Conservation (phyloP, 2,329 filamentous ascomycete genomes). For the Cladophialophora exuberans region DNA sequence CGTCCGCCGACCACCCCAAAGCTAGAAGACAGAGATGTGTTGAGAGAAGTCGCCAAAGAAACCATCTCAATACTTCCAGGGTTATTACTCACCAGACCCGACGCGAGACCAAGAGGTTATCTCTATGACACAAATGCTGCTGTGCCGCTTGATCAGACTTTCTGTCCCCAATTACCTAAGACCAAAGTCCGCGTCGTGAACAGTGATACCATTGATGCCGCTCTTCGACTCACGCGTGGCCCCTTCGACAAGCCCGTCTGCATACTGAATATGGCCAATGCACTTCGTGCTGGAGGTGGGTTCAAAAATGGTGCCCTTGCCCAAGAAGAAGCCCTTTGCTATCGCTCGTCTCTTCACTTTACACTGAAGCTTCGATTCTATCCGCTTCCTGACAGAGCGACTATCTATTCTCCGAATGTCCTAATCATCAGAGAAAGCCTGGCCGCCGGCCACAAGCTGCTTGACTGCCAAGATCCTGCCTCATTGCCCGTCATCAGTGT, state of each 20-base stretch:
- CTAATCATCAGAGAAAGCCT: constrained; percentile 60
- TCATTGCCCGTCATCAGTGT: constrained; percentile 59
- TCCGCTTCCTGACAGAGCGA: constrained; percentile 54
- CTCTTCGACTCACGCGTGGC: constrained; percentile 45
- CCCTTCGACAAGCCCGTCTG: constrained; percentile 49
- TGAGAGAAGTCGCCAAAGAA: constrained; percentile 52
- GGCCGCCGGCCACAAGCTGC: constrained; percentile 51
- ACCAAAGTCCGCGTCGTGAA: constrained; percentile 56
- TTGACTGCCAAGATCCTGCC: constrained; percentile 42
- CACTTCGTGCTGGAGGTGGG: constrained; percentile 62
- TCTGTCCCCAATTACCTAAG: constrained; percentile 47
- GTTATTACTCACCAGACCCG: constrained; percentile 51
- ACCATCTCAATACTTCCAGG: constrained; percentile 53
- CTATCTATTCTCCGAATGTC: constrained; percentile 64
- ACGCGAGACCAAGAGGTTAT: constrained; percentile 44
- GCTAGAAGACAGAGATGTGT: constrained; percentile 24
- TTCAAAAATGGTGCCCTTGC: constrained; percentile 65
- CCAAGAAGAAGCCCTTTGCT: constrained; percentile 72
- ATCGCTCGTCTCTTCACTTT: constrained; percentile 55
- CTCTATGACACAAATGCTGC: constrained; percentile 41
- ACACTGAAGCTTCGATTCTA: constrained; percentile 54
- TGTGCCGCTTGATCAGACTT: constrained; percentile 44
- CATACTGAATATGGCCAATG: constrained; percentile 69
- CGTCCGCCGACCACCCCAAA: constrained; percentile 8
- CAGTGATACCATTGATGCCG: constrained; percentile 62